Evolutionary conservation across 2,329 filamentous ascomycete genomes (phyloP).

Genomic region (Hypomyces rosellus): DNA sequence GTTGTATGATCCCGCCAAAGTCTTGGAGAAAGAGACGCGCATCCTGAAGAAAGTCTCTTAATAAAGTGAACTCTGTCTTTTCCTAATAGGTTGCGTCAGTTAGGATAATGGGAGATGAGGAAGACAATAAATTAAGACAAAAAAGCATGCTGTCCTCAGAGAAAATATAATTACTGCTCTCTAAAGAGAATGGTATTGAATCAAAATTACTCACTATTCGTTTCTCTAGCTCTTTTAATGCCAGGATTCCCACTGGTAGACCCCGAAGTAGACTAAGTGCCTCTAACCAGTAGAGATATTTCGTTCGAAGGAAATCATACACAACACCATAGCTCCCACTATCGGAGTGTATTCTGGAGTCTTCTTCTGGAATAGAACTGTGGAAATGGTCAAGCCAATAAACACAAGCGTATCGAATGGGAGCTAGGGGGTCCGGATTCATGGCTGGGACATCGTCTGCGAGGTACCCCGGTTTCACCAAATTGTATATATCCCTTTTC

Average conservation of each 20-base stretch:
- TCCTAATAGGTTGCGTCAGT: neutral
- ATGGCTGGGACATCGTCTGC: constrained; percentile 3
- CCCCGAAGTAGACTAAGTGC: constrained; percentile 29
- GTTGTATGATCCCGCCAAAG: constrained; percentile 20
- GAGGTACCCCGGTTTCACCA: constrained; percentile 13
- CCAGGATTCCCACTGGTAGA: constrained; percentile 16
- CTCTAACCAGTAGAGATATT: constrained; percentile 39
- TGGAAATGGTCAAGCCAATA: constrained; percentile 18
- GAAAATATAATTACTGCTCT: no score
- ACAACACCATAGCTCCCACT: constrained; percentile 17
- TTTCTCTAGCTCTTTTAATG: constrained; percentile 8
- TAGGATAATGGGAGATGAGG: no score
- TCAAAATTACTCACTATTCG: constrained; percentile 1
- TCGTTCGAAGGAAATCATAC: constrained; percentile 28
- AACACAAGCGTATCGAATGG: constrained; percentile 14
- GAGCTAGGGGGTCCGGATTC: constrained; percentile 9
- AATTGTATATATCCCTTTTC: constrained; percentile 19
- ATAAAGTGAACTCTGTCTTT: neutral
- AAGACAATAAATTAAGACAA: no score
- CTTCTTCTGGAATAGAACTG: neutral
- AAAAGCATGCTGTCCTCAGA: no score
- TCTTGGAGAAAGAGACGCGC: constrained; percentile 21
- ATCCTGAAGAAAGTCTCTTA: constrained; percentile 19
- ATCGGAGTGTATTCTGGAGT: neutral
- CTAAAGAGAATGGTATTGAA: neutral